Evolutionary conservation across 495 filamentous ascomycete species (phyloP).

Genomic region (Talaromyces thailandensis): DNA sequence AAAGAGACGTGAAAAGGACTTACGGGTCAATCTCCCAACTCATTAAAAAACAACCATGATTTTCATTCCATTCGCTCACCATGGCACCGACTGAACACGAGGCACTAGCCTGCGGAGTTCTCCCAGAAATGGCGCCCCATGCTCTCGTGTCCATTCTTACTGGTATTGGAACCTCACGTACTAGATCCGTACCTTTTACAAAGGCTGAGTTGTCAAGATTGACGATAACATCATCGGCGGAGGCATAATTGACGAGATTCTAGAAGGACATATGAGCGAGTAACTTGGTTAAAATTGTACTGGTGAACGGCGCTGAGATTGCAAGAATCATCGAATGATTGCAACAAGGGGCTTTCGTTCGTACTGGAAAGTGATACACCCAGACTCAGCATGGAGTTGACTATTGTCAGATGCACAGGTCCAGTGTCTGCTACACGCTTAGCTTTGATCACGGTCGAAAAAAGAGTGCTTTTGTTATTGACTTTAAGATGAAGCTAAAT

Average conservation of each 20-base stretch:
- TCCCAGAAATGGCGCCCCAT: slow-evolving; percentile 17
- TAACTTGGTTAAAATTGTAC: neutral
- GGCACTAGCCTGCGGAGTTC: slow-evolving; percentile 21
- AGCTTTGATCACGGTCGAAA: slow-evolving; percentile 38
- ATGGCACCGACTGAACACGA: slow-evolving; percentile 25
- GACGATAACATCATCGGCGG: slow-evolving; percentile 34
- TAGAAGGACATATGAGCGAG: slow-evolving; percentile 23
- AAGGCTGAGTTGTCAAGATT: slow-evolving; percentile 38
- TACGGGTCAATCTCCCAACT: slow-evolving; percentile 33
- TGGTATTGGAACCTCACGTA: slow-evolving; percentile 15
- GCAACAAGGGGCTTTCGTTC: slow-evolving; percentile 18
- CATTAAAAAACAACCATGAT: slow-evolving; percentile 32
- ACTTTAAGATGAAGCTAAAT: neutral
- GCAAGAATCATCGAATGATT: neutral
- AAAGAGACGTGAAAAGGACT: slow-evolving; percentile 8
- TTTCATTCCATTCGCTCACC: slow-evolving; percentile 32
- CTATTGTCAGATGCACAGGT: slow-evolving; percentile 32
- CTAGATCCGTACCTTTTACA: slow-evolving; percentile 31
- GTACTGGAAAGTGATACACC: slow-evolving; percentile 22
- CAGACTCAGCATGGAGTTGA: slow-evolving; percentile 25
- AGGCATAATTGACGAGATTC: slow-evolving; percentile 32
- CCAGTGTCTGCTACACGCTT: slow-evolving; percentile 14
- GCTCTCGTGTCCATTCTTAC: slow-evolving; percentile 10
- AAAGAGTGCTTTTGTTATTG: neutral
- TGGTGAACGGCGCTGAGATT: neutral